Evolutionary conservation across 2,329 filamentous ascomycete genomes (phyloP).

Genomic region (Colletotrichum tropicale): DNA sequence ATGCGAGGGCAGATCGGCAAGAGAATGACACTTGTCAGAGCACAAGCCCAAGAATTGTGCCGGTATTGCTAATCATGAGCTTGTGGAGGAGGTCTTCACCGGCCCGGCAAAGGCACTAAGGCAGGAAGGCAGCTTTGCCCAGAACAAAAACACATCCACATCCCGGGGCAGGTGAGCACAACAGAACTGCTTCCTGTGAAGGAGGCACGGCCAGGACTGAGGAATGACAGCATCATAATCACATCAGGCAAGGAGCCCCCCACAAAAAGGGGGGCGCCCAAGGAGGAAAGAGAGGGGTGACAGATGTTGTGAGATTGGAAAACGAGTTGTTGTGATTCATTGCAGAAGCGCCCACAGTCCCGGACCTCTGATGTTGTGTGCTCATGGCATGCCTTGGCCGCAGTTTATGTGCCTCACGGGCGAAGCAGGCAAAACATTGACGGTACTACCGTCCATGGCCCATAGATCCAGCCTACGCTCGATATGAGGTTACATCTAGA

Average conservation of each 20-base stretch:
- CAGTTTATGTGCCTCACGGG: constrained; percentile 1
- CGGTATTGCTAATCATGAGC: neutral
- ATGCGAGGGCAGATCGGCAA: neutral
- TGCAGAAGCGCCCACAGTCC: neutral
- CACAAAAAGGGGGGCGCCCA: neutral
- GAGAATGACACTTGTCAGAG: neutral
- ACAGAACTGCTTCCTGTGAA: neutral
- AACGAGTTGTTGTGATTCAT: constrained; percentile 3
- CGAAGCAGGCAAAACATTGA: neutral
- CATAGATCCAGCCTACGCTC: neutral
- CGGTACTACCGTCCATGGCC: neutral
- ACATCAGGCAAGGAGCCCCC: neutral
- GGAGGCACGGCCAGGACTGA: neutral
- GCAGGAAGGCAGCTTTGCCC: neutral
- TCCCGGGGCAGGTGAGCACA: neutral
- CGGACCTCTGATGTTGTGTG: constrained; percentile 4
- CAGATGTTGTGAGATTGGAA: neutral
- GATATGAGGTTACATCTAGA: constrained; percentile 4
- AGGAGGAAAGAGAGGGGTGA: neutral
- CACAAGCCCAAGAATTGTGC: neutral
- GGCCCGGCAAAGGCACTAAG: neutral
- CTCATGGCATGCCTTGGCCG: constrained; percentile 7
- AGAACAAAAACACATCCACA: constrained; percentile 4
- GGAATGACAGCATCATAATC: constrained; percentile 5
- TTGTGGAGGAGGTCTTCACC: neutral